Base-by-base conservation (phyloP, 176 grass and related monocot genomes). In the Oryza nivara region DNA sequence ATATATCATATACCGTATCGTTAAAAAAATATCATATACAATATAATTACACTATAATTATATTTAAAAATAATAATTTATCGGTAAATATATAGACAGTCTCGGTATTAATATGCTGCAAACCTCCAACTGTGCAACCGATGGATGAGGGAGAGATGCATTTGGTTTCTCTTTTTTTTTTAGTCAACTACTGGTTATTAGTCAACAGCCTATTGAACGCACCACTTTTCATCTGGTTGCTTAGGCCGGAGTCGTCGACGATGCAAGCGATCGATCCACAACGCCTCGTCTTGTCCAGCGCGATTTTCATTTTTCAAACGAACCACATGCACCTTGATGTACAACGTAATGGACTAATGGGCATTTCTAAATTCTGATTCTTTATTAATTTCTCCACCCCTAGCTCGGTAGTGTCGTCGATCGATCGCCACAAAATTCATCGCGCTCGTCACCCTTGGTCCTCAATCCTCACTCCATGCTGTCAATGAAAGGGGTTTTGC, bases 401-500 rank as follows among this genome's bases (percentile, higher is more conserved):
- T 19, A 19, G 54, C 12, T 7, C 45, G 3, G 4, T 6, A 1
- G 11, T 56, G 80, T 9, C 52, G n/a, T 11, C 6, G 58, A 16
- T 56, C 68, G 58, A 16, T 56, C 68, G 58, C 60, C 23, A 60
- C 2, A 41, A 73, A 73, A 43, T 22, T 60, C 23, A n/a, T 40
- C 3, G 36, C 45, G 64, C 40, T 11, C 48, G 51, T 11, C 70
- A 22, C 9, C 48, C 72, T 51, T 54, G 46, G 65, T 17, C 52
- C 14, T 73, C 20, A 54, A 11, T 47, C 20, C 30, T 73, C 20
- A 54, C 15, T 47, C 20, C 30, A 44, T 58, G 26, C 74, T 73
- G 68, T 68, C 47, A 12, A 38, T 2, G 84, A 83, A 6, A 23
- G 61, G 19, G 88, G 69, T 38, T 11, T 48, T 48, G 30, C 19